Evolutionary conservation across 768 basidiomycete genomes (phyloP), one percentile per base, ranked within the genome.

Genomic region (Lentinula aciculospora): DNA sequence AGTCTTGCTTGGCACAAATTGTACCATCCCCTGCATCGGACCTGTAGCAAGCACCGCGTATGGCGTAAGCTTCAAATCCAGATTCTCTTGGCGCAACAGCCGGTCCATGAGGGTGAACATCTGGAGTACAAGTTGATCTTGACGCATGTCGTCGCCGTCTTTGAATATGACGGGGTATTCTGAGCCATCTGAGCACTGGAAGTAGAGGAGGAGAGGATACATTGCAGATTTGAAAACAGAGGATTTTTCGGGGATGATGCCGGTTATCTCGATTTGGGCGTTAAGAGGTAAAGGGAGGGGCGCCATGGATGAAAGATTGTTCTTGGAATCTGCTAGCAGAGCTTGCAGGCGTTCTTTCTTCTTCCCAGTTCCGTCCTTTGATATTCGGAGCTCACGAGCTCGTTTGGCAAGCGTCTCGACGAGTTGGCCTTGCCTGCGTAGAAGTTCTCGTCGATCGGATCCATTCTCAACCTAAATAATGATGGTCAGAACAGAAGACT

Each of bases 21-120:
- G 94, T 17, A 80, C 89, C 95, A 99, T 97, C 2, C 97, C 97
- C 68, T 98, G 95, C 51, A 85, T 73, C 1, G 87, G 82, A 1
- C 93, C 93, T 0, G 96, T 98, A 17, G 97, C 96, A 19, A 99
- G 74, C 1, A 98, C 97, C 60, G 89, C 86, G 65, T 97, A 98
- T 4, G 94, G 92, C 58, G 83, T 93, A 57, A 99, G 69, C 67
- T 93, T 92, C 58, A 98, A 75, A 67, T 98, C 97, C 53, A 99
- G 70, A 68, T 97, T 97, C 74, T 98, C 97, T 72, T 95, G 96
- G 58, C 94, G 76, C 60, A 98, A 72, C 25, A 99, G 71, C 48
- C 90, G 81, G 68, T 99, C 94, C 97, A 99, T 99, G 27, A 99
- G 83, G 15, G 94, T 97, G 71, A 99, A 95, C n/a, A 98, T 79